Conservation (phyloP, 2,329 filamentous ascomycete species). For the Juglanconis oblonga region DNA sequence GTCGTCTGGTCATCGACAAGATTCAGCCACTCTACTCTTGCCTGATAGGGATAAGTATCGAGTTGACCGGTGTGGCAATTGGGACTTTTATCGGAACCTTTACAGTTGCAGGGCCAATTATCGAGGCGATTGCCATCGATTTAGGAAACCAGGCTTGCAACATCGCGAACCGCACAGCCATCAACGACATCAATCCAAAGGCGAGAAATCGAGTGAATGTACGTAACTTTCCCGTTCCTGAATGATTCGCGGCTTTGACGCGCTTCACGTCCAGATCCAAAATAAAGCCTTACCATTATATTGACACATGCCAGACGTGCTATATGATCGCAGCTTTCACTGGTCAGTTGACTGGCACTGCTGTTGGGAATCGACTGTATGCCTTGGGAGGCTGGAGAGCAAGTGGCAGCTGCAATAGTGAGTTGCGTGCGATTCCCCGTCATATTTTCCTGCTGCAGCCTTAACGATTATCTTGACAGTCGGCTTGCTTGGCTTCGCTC, state of each 20-base stretch:
- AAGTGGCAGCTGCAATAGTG: slow-evolving; percentile 41
- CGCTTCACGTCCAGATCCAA: neutral
- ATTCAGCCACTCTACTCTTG: slow-evolving; percentile 68
- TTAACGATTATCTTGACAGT: slow-evolving; percentile 22
- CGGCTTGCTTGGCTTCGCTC: slow-evolving; percentile 34
- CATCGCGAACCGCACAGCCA: slow-evolving; percentile 68
- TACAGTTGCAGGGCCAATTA: slow-evolving; percentile 66
- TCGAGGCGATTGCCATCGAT: slow-evolving; percentile 70
- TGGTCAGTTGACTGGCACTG: slow-evolving; percentile 66
- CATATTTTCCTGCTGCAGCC: neutral
- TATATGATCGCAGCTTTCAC: slow-evolving; percentile 77
- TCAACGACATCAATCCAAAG: slow-evolving; percentile 69
- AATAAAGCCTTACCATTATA: neutral
- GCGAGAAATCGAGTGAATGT: slow-evolving; percentile 70
- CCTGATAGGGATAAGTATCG: slow-evolving; percentile 57
- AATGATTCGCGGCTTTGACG: neutral
- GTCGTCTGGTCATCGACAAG: slow-evolving; percentile 65
- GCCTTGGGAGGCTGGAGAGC: slow-evolving; percentile 46
- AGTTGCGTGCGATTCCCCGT: slow-evolving; percentile 16
- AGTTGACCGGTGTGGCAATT: slow-evolving; percentile 59
- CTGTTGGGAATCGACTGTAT: slow-evolving; percentile 22
- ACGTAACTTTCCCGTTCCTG: neutral
- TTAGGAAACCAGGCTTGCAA: slow-evolving; percentile 71
- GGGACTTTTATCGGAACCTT: slow-evolving; percentile 67
- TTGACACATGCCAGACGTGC: slow-evolving; percentile 47